Base-by-base conservation (phyloP, 2,329 filamentous ascomycete genomes). In the Berkeleyomyces rouxiae region DNA sequence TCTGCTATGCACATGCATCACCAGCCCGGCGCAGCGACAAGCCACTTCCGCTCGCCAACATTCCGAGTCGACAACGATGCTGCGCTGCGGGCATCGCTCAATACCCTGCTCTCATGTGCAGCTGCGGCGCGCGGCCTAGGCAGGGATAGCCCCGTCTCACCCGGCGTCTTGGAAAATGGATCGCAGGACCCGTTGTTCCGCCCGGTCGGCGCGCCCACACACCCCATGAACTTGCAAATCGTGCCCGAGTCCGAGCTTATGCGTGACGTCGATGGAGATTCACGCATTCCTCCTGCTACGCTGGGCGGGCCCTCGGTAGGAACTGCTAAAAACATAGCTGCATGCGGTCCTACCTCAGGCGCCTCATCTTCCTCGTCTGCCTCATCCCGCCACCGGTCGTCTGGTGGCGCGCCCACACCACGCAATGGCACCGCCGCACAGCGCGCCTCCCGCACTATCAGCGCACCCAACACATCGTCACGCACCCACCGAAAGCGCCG, bases 31-130 rank as follows among this genome's bases (percentile, higher is more conserved):
- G 37, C 62, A 46, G 74, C 77, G 66, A 81, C 73, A 51, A 72
- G 70, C 51, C 70, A 76, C 71, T 82, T 87, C 71, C 82, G 89
- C 70, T 85, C 86, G 0, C 86, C 88, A 1, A 82, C 83, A 3
- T 83, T 88, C 68, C 88, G 90, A 68, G 85, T 88, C 58, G 90
- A 97, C 68, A 91, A 97, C 68, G 93, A 99, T 69, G 93, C 90
- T 39, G 93, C 90, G 1, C 79, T 99, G 9, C 85, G 93, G 42
- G 90, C 93, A 23, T 96, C 90, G 58, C 79, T 99, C n/a, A 96
- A 90, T 0, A 97, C 93, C 0, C 80, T 99, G 10, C 82, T 99
- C 10, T 96, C 92, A n/a, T 95, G 90, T 69, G 92, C 90, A 0
- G 90, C 91, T 2, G 93, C 92, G 0, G 93, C 92, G 1, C 82